Conservation (phyloP, 108 stramenopile species). For the Aurantiochytrium sp. region DNA sequence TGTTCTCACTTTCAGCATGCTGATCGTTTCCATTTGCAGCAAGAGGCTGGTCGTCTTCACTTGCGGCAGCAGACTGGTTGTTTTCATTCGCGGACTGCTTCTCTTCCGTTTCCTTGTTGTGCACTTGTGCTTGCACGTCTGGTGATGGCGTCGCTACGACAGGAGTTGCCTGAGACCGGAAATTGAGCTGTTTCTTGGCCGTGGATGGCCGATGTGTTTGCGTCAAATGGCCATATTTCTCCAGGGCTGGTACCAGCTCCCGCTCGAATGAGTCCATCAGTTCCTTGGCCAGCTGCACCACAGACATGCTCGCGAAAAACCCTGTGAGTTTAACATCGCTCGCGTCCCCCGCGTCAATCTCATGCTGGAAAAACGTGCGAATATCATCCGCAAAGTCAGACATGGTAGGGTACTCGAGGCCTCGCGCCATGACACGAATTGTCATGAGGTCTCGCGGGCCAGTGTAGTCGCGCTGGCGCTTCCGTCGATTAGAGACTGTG, state of each 20-base stretch:
- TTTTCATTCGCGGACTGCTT: no score
- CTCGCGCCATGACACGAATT: not conserved
- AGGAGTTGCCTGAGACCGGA: no score
- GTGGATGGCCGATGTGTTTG: no score
- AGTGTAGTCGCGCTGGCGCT: conserved; percentile 27
- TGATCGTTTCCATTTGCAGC: not conserved
- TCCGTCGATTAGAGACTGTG: conserved; percentile 18
- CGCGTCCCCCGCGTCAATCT: no score
- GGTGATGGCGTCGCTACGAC: no score
- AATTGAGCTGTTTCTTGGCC: no score
- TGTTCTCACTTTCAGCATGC: not conserved
- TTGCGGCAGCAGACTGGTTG: not conserved
- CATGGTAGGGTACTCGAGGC: not conserved
- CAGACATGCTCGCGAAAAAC: not conserved
- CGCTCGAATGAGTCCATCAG: not conserved
- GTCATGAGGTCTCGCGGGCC: conserved; percentile 50
- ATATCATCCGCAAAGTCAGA: not conserved
- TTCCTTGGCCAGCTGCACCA: not conserved
- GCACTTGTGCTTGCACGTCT: no score
- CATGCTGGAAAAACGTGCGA: not conserved
- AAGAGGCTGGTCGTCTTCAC: not conserved
- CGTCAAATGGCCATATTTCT: no score
- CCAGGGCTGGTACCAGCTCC: not conserved
- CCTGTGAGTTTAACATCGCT: not conserved
- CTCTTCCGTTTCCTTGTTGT: no score